Percentiles rank a stretch among this genome's conserved stretches.
These are phyloP conservation scores for Candida sphagnicola DNA, from an alignment of 805 yeast species.

Conservation along the genomic window DNA sequence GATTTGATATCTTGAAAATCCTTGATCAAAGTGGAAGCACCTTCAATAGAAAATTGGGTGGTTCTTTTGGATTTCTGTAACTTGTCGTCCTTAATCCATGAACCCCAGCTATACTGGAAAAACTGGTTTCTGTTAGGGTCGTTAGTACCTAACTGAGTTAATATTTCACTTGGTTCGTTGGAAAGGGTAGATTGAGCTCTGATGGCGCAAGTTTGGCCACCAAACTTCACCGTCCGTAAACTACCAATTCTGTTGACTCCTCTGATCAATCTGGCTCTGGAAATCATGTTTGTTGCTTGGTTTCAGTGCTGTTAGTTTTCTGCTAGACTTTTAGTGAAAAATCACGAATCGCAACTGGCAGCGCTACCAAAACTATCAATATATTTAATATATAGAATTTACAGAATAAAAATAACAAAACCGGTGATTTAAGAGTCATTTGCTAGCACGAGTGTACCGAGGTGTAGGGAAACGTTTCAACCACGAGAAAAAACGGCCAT, in stretches of 20 bases:
- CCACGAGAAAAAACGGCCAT: no score
- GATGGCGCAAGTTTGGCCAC: neutral
- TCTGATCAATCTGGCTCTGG: neutral
- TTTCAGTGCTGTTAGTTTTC: no score
- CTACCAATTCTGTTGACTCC: neutral
- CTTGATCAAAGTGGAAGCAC: constrained; percentile 54
- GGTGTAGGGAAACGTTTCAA: no score
- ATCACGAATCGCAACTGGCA: no score
- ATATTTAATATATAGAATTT: no score
- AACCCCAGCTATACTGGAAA: constrained; percentile 91
- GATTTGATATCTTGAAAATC: constrained; percentile 38
- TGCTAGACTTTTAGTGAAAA: no score
- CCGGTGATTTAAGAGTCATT: no score
- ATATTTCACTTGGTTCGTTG: constrained; percentile 34
- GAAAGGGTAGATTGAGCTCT: constrained; percentile 8
- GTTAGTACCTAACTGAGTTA: constrained; percentile 55
- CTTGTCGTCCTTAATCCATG: constrained; percentile 83
- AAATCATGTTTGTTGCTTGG: neutral
- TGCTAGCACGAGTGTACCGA: no score
- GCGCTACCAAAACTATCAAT: no score
- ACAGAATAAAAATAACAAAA: no score
- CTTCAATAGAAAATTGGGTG: constrained; percentile 79
- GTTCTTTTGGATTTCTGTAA: constrained; percentile 70
- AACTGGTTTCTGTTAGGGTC: constrained; percentile 71
- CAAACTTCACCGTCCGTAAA: neutral